Evolutionary conservation across 208 protist genomes (phyloP).

Genomic region (Wallacemonas rigidus): DNA sequence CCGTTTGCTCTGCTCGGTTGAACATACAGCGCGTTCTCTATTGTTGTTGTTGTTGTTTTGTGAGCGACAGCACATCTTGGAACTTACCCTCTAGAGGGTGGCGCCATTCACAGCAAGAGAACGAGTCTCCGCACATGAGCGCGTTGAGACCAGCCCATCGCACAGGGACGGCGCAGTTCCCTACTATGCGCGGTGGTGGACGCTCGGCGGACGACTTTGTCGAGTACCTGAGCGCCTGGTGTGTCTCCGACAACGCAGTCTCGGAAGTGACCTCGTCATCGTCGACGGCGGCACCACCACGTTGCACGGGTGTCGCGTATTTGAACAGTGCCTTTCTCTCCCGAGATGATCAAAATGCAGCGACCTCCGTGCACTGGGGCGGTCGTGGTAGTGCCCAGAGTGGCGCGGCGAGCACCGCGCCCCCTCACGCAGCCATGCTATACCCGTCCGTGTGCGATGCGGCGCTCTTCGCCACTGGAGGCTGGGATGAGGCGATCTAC

Average conservation of each 20-base stretch:
- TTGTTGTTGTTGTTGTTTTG: no score
- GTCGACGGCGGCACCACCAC: not conserved
- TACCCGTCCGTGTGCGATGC: conserved; percentile 1
- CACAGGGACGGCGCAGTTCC: conserved; percentile 9
- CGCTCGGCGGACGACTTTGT: conserved; percentile 6
- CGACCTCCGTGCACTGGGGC: not conserved
- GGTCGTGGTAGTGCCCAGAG: not conserved
- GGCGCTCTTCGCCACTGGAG: not conserved
- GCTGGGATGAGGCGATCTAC: conserved; percentile 7
- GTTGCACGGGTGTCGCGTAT: not conserved
- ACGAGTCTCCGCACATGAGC: not conserved
- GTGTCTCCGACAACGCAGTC: not conserved
- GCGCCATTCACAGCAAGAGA: no score
- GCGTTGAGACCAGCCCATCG: not conserved
- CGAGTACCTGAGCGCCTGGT: conserved; percentile 6
- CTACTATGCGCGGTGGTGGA: not conserved
- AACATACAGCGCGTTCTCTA: no score
- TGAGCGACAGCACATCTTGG: no score
- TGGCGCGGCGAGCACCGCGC: not conserved
- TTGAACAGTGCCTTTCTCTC: not conserved
- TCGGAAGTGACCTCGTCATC: not conserved
- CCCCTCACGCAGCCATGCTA: not conserved
- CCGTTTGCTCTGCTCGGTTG: no score
- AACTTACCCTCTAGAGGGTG: no score
- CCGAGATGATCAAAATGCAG: not conserved